These are phyloP conservation scores for Stylosanthes scabra DNA, from an alignment of 331 rosid genomes.

Conservation along the genomic window DNA sequence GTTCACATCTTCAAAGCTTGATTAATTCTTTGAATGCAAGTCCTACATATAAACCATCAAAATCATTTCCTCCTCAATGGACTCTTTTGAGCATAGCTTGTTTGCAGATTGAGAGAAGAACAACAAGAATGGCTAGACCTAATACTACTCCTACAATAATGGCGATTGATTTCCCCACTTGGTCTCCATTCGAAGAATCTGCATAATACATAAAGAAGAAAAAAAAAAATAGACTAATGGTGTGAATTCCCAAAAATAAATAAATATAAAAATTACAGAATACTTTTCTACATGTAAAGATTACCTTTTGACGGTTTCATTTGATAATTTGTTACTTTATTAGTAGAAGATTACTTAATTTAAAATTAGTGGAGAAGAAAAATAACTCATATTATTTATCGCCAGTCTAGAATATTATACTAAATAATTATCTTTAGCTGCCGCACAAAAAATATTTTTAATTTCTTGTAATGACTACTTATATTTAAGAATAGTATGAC, in stretches of 20 bases:
- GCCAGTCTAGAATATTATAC: no score
- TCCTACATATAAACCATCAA: not conserved
- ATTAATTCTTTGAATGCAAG: no score
- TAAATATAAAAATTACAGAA: constrained; percentile 1
- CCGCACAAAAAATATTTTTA: no score
- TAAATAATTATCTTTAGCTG: no score
- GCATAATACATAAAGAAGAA: constrained; percentile 15
- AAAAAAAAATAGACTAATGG: not conserved
- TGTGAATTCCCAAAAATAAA: constrained; percentile 36
- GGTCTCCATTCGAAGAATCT: constrained; percentile 67
- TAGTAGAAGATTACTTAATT: no score
- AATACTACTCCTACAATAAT: constrained; percentile 74
- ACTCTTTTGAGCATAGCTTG: constrained; percentile 44
- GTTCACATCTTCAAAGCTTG: no score
- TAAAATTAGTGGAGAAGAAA: no score
- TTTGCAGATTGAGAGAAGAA: constrained; percentile 80
- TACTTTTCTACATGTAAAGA: constrained; percentile 42
- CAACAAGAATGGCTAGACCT: constrained; percentile 70
- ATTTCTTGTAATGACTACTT: no score
- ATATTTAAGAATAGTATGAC: no score
- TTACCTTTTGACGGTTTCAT: constrained; percentile 24
- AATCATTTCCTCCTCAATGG: not conserved
- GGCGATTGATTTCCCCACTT: constrained; percentile 76
- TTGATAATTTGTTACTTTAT: not conserved
- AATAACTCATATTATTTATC: no score